Percentiles rank a stretch among this genome's conserved stretches.
phyloP scores from a whole-genome alignment of 2,329 filamentous ascomycete genomes.

The Trichophyton equinum region DNA sequence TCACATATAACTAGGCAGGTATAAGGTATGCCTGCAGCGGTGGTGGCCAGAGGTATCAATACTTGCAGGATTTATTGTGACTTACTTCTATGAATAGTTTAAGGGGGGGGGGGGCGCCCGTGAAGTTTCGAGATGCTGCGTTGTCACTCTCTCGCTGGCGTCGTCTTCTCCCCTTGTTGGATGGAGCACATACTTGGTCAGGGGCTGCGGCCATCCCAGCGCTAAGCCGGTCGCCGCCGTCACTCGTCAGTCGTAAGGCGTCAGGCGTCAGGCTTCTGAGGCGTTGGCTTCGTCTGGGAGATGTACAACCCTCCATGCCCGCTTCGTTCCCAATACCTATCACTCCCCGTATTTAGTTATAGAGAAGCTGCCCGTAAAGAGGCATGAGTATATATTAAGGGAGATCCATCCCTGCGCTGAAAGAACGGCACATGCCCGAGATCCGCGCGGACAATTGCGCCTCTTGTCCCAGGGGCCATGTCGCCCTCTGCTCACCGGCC shows the following conservation, averaged over 20 bases:
- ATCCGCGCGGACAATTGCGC: not conserved
- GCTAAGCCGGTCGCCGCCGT: not conserved
- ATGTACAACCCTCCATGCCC: too few species aligned
- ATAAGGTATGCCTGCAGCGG: not conserved
- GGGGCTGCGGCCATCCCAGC: not conserved
- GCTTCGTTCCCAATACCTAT: too few species aligned
- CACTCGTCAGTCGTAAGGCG: constrained; percentile 1
- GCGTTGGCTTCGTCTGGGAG: not conserved
- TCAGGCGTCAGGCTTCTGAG: constrained; percentile 2
- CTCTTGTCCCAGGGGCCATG: not conserved
- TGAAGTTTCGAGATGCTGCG: constrained; percentile 1
- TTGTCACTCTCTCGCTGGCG: not conserved
- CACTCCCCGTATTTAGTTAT: not conserved
- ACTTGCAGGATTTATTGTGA: too few species aligned
- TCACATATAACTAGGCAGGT: not conserved
- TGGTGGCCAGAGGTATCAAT: too few species aligned
- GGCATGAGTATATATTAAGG: not conserved
- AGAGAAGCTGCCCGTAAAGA: not conserved
- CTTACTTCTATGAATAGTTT: not conserved
- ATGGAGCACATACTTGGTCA: not conserved
- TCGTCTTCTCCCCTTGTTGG: not conserved
- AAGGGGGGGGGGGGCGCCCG: not conserved
- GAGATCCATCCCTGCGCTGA: not conserved
- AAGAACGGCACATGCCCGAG: not conserved
- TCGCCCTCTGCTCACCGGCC: not conserved